phyloP scores from a whole-genome alignment of 352 stramenopile genomes.

The Phytophthora palmivora region DNA sequence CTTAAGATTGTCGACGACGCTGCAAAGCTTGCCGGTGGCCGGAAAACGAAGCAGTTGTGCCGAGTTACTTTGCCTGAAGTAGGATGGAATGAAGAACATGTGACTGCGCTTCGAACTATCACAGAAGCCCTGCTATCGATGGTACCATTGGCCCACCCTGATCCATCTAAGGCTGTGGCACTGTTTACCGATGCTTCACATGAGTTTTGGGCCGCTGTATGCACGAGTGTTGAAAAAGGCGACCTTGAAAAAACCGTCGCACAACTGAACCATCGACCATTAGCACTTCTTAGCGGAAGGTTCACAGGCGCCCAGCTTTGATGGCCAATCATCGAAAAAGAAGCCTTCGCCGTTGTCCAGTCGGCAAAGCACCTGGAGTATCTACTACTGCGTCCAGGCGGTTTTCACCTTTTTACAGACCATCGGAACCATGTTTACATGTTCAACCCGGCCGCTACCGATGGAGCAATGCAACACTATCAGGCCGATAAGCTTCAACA shows the following conservation, averaged over 20 bases:
- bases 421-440: constrained; percentile 34
- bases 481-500: constrained; percentile 8
- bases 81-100: no score
- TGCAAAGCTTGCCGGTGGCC: not conserved
- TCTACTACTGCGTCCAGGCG: constrained; percentile 15
- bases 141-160: no score
- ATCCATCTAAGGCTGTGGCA: no score
- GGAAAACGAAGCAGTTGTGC: constrained; percentile 13
- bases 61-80: no score
- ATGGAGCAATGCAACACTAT: not conserved
- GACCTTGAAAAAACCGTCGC: not conserved
- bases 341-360: constrained; percentile 21
- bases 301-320: constrained; percentile 1
- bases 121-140: no score
- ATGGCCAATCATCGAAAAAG: constrained; percentile 18
- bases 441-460: not conserved
- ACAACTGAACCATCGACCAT: constrained; percentile 4
- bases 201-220: constrained; percentile 6
- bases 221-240: not conserved
- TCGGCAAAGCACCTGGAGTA: constrained; percentile 17
- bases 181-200: constrained; percentile 19
- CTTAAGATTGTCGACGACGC: not conserved
- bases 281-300: constrained; percentile 13
- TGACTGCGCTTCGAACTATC: no score
- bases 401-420: no score